These are phyloP conservation scores for Solanum chmielewskii DNA, from an alignment of 257 asterid species.

Conservation along the genomic window DNA sequence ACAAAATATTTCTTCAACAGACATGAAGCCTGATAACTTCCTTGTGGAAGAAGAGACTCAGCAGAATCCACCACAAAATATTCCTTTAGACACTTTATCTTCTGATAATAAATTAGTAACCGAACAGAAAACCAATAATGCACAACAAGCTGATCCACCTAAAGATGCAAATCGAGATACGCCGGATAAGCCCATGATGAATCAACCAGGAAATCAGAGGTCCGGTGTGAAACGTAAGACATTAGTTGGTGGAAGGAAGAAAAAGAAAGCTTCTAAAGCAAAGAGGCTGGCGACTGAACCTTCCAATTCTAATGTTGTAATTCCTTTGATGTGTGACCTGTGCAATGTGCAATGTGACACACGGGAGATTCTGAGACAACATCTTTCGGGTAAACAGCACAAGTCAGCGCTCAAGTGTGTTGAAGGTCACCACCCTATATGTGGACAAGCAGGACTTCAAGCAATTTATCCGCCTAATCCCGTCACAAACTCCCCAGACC, in stretches of 20 bases:
- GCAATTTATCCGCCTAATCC: slow-evolving; percentile 16
- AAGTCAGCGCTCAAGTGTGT: slow-evolving; percentile 3
- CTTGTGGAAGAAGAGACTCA: background rate
- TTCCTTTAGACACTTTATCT: background rate
- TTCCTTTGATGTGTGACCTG: slow-evolving; percentile 14
- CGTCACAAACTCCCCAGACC: background rate
- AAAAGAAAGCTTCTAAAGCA: background rate
- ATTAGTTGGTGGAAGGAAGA: slow-evolving; percentile 7
- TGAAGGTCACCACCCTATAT: slow-evolving; percentile 12
- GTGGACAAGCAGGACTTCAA: slow-evolving; percentile 15
- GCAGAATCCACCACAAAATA: background rate
- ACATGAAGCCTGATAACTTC: background rate
- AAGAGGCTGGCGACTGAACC: background rate
- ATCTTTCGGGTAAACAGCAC: slow-evolving; percentile 14
- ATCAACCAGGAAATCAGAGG: background rate
- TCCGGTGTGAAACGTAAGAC: slow-evolving; percentile 2
- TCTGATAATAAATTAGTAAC: background rate
- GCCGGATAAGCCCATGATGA: background rate
- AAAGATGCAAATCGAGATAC: background rate
- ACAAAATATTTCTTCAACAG: background rate
- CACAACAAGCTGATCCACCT: background rate
- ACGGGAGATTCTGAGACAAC: slow-evolving; percentile 7
- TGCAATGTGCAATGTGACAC: slow-evolving; percentile 15
- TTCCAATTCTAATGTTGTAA: slow-evolving; percentile 2
- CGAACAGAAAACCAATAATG: background rate